phyloP scores from a whole-genome alignment of 805 yeast species.

The Lipomyces starkeyi region DNA sequence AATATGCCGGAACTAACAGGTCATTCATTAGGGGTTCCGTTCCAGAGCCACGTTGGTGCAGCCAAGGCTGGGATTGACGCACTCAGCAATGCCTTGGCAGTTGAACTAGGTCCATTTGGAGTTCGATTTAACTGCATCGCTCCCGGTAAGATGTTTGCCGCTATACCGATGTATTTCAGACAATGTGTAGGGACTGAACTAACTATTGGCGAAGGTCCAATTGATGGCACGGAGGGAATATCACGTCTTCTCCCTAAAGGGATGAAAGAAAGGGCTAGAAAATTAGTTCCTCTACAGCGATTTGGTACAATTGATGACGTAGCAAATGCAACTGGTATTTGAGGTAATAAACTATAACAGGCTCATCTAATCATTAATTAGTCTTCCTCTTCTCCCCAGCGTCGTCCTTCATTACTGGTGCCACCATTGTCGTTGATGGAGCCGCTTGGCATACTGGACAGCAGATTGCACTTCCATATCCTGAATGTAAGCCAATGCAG shows the following conservation, averaged over 20 bases:
- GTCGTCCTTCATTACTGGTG: conserved; percentile 76
- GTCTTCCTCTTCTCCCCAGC: conserved; percentile 85
- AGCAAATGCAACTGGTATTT: conserved; percentile 71
- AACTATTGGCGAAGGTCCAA: conserved; percentile 50
- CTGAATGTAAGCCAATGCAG: conserved; percentile 16
- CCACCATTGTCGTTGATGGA: conserved; percentile 84
- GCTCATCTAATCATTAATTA: not conserved
- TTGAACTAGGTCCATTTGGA: conserved; percentile 90
- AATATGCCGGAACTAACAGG: not conserved
- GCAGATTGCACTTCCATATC: conserved; percentile 23
- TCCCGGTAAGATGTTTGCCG: conserved; percentile 60
- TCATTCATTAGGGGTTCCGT: conserved; percentile 56
- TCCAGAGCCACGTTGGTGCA: conserved; percentile 89
- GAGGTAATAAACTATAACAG: not conserved
- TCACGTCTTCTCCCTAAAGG: conserved; percentile 60
- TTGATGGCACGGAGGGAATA: conserved; percentile 85
- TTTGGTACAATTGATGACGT: conserved; percentile 74
- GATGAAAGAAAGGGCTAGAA: conserved; percentile 51
- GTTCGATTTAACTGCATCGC: conserved; percentile 84
- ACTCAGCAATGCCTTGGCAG: conserved; percentile 79
- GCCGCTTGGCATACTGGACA: conserved; percentile 61
- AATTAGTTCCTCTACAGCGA: conserved; percentile 59
- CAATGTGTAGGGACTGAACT: not conserved
- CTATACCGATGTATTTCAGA: not conserved
- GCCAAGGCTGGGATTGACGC: conserved; percentile 97